A percentile compares a stretch with the other conserved stretches of the same genome.
Conservation (phyloP, 2,329 filamentous ascomycete genomes). For the Aspergillus versicolor region DNA sequence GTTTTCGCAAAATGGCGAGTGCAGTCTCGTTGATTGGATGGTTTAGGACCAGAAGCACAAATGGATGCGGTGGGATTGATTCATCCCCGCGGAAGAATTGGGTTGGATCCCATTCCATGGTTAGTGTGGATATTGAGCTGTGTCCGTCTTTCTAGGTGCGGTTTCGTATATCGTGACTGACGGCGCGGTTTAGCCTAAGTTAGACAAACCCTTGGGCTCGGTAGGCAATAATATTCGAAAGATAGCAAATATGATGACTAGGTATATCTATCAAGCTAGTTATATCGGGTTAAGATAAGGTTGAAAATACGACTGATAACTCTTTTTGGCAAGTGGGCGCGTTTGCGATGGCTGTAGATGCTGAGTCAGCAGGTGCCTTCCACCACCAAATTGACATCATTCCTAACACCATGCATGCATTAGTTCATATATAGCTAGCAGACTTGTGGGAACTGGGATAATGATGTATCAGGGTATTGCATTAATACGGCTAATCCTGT, state of each 20-base stretch:
- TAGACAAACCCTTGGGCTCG: neutral
- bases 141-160: neutral
- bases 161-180: neutral
- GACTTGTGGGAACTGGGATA: neutral
- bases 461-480: neutral
- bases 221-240: neutral
- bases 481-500: neutral
- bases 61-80: conserved; percentile 29
- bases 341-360: neutral
- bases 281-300: neutral
- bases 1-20: conserved; percentile 36
- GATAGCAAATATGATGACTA: neutral
- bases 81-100: conserved; percentile 37
- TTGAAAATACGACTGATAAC: neutral
- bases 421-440: neutral
- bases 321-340: neutral
- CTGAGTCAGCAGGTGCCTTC: neutral
- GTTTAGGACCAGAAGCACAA: conserved; percentile 60
- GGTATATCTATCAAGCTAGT: neutral
- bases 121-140: neutral
- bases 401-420: neutral
- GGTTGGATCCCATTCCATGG: conserved; percentile 40
- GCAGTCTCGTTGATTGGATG: conserved; percentile 55
- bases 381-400: neutral
- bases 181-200: neutral